These are phyloP conservation scores for Talaromyces stipitatus DNA, from an alignment of 495 filamentous ascomycete species.

Conservation along the genomic window DNA sequence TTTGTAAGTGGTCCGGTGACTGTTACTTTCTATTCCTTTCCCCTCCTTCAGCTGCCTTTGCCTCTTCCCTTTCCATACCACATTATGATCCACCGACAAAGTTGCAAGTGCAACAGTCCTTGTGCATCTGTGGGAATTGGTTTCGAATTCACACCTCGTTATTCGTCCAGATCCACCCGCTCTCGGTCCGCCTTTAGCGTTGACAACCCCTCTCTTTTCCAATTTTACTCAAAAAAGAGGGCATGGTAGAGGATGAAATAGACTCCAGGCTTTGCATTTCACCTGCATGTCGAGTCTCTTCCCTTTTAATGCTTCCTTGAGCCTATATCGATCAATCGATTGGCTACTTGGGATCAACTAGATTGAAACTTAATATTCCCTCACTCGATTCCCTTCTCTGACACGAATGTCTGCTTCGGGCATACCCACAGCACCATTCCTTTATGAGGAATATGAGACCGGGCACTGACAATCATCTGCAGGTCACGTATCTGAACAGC, in stretches of 20 bases:
- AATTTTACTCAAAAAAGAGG: background rate
- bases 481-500: constrained; percentile 57
- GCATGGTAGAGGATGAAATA: background rate
- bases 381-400: background rate
- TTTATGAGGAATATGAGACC: background rate
- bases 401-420: background rate
- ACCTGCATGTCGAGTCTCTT: background rate
- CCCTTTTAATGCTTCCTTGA: background rate
- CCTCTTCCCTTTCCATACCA: background rate
- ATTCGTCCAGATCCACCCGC: constrained; percentile 18
- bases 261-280: background rate
- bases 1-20: constrained; percentile 46
- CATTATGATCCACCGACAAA: background rate
- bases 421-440: constrained; percentile 2
- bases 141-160: constrained; percentile 12
- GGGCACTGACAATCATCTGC: constrained; percentile 3
- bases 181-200: constrained; percentile 21
- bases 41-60: background rate
- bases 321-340: background rate
- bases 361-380: background rate
- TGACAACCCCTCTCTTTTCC: background rate
- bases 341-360: background rate
- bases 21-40: constrained; percentile 4
- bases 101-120: background rate
- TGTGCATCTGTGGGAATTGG: background rate